Percentiles rank a stretch among this genome's conserved stretches.
Evolutionary conservation across 1,284 basidiomycete genomes (phyloP).

Genomic region (Cutaneotrichosporon mucoides): DNA sequence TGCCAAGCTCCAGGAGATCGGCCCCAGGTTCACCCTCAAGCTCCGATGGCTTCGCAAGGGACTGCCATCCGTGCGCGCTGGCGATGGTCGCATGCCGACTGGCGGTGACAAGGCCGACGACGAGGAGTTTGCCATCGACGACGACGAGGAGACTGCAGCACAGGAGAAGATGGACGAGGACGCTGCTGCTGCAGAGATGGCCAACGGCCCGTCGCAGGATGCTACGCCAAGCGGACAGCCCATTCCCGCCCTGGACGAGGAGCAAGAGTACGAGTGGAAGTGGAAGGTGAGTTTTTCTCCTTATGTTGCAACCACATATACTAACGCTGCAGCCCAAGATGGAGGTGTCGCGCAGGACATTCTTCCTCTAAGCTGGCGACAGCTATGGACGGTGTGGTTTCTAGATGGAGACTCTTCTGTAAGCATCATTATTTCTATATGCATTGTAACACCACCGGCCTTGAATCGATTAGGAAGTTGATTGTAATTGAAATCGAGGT

Average conservation of each 20-base stretch:
- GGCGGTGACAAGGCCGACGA: conserved; percentile 58
- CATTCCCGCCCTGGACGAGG: conserved; percentile 48
- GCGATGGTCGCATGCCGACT: conserved; percentile 43
- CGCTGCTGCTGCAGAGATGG: conserved; percentile 44
- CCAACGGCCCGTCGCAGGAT: conserved; percentile 3
- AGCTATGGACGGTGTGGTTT: too few species aligned
- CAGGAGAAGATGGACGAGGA: conserved; percentile 42
- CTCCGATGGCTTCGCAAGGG: conserved; percentile 83
- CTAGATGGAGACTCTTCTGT: not conserved
- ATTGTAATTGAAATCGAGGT: not conserved
- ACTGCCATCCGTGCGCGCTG: conserved; percentile 64
- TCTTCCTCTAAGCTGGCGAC: conserved; percentile 44
- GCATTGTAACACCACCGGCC: conserved; percentile 4
- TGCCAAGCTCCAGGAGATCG: conserved; percentile 94
- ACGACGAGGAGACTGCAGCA: conserved; percentile 29
- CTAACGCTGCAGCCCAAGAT: conserved; percentile 43
- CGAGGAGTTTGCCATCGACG: conserved; percentile 32
- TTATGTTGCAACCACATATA: too few species aligned
- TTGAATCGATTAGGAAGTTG: too few species aligned
- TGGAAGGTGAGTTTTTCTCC: conserved; percentile 34
- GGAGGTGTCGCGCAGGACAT: conserved; percentile 50
- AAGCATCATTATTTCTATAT: not conserved
- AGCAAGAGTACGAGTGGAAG: conserved; percentile 52
- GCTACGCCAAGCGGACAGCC: conserved; percentile 27
- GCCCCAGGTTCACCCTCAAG: conserved; percentile 95